These are phyloP conservation scores for Euphrasia confusa DNA, from an alignment of 257 asterid genomes.

Conservation along the genomic window DNA sequence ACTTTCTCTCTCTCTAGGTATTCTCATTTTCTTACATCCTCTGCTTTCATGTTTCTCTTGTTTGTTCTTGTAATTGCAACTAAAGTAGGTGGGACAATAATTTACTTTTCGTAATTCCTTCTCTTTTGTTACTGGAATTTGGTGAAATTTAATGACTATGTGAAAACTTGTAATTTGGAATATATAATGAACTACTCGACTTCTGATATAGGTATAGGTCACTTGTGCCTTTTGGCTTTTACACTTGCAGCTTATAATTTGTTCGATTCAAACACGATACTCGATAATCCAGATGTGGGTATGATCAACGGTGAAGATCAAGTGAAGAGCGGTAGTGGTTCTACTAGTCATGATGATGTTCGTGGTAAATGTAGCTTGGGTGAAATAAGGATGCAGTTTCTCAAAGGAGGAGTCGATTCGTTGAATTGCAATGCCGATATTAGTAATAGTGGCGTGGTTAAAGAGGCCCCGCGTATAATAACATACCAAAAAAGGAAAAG, in stretches of 20 bases:
- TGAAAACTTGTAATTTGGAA: too few species aligned
- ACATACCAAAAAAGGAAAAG: constrained; percentile 21
- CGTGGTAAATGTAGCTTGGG: constrained; percentile 5
- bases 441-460: constrained; percentile 15
- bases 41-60: too few species aligned
- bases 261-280: background rate
- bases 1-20: too few species aligned
- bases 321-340: constrained; percentile 20
- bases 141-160: background rate
- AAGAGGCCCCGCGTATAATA: constrained; percentile 4
- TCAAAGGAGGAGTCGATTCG: constrained; percentile 19
- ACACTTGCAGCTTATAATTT: too few species aligned
- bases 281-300: constrained; percentile 20
- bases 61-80: too few species aligned
- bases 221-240: background rate
- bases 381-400: constrained; percentile 20
- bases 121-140: too few species aligned
- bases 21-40: too few species aligned
- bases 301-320: constrained; percentile 19
- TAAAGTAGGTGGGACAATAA: too few species aligned
- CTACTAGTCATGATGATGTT: background rate
- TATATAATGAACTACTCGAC: too few species aligned
- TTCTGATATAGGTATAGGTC: too few species aligned
- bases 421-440: constrained; percentile 8
- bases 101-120: too few species aligned